Evolutionary conservation across 805 yeast genomes (phyloP), one percentile per base, ranked within the genome.

Genomic region (Ogataea ganodermae): DNA sequence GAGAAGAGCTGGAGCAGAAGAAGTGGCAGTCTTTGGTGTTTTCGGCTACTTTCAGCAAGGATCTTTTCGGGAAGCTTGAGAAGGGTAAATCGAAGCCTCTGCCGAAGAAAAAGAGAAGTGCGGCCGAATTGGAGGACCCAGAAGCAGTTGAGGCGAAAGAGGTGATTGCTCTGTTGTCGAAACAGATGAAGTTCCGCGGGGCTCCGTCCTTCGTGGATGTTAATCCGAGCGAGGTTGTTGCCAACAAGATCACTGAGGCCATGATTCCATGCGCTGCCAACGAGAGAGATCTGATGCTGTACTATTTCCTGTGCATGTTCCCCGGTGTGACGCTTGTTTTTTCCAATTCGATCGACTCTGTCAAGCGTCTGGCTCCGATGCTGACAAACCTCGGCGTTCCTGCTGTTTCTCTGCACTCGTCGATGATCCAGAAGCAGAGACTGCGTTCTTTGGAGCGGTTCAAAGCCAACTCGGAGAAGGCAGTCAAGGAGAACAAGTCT

Each of bases 301-400:
- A 94, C 69, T 94, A 94, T 67, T 92, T 94, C 67, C 62, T 90
- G 24, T 69, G 86, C 50, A 78, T 87, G 74, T 94, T 86, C 61
- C 92, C 96, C 1, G 98, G 97, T 2, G 77, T 89, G 16, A 86
- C 97, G 0, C 74, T 94, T 42, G 92, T 92, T 3, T 94, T 94
- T 64, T 91, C 96, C 54, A 94, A 94, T 68, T 83, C 96, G n/a
- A 91, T 94, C 59, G 97, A 92, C 59, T 83, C 96, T 0, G 98
- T 92, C 40, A 89, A 90, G 64, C 80, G 97, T 54, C 65, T 94
- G 27, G 85, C 82, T 9, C 92, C 92, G 6, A 77, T 85, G 50
- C 73, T 94, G 50, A 84, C 77, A 53, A 81, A 83, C 62, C 73
- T 94, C 43, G 78, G 79, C 10, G 72, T 92, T 27, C 80, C 87